Conservation (phyloP, 2,329 filamentous ascomycete species). For the Amauroascus verrucosus region DNA sequence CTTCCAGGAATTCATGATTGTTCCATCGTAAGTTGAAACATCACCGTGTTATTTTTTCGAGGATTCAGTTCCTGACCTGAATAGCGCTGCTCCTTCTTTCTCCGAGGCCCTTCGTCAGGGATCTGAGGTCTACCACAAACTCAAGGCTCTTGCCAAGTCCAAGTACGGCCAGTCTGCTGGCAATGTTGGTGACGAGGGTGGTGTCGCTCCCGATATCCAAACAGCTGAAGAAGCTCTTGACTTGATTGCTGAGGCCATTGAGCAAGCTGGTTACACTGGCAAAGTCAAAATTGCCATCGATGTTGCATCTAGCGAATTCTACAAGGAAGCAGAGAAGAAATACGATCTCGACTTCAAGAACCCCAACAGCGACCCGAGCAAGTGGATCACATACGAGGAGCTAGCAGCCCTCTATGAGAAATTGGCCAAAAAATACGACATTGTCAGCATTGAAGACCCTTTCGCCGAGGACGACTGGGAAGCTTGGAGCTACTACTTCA, state of each 20-base stretch:
- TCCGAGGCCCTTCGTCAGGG: conserved; percentile 93
- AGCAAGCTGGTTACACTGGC: conserved; percentile 89
- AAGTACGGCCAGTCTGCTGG: conserved; percentile 98
- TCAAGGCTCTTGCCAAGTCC: conserved; percentile 97
- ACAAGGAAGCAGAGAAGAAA: conserved; percentile 95
- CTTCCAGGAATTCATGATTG: conserved; percentile 96
- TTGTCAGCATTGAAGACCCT: conserved; percentile 96
- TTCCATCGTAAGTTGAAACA: conserved; percentile 56
- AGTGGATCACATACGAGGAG: conserved; percentile 99
- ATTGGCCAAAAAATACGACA: conserved; percentile 89
- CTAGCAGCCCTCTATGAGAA: conserved; percentile 84
- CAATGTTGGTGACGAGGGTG: conserved; percentile 98
- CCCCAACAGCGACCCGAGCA: conserved; percentile 85
- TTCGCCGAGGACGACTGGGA: conserved; percentile 99
- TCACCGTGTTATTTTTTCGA: not conserved
- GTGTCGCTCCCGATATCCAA: conserved; percentile 98
- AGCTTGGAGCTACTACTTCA: conserved; percentile 99
- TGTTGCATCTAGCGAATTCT: conserved; percentile 98
- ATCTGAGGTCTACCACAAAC: conserved; percentile 94
- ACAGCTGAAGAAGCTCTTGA: conserved; percentile 92
- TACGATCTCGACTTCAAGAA: conserved; percentile 99
- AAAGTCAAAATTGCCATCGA: conserved; percentile 98
- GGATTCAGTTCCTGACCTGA: conserved; percentile 15
- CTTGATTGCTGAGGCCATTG: conserved; percentile 88
- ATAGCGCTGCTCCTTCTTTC: conserved; percentile 74